A percentile compares a stretch with the other conserved stretches of the same genome.
These are phyloP conservation scores for Cyphellophora europaea DNA, from an alignment of 2,329 filamentous ascomycete genomes.

Conservation along the genomic window DNA sequence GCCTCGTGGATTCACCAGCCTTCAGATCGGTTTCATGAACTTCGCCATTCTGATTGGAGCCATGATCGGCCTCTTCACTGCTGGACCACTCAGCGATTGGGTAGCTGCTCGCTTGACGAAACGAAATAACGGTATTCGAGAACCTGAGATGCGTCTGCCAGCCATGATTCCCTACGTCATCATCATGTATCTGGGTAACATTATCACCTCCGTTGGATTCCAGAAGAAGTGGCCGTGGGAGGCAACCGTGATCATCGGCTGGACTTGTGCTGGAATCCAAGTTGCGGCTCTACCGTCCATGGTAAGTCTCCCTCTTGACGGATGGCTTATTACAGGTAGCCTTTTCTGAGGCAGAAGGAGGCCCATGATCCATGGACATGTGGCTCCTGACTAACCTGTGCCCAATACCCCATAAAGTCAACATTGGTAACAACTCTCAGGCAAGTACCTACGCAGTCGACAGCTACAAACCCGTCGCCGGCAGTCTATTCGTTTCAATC, in stretches of 20 bases:
- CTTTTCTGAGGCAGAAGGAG: no score
- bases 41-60: constrained; percentile 48
- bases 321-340: no score
- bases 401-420: no score
- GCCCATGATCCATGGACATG: no score
- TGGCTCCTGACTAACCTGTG: no score
- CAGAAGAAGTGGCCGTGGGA: constrained; percentile 44
- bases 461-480: constrained; percentile 54
- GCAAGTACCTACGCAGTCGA: constrained; percentile 52
- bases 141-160: constrained; percentile 50
- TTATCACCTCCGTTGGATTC: constrained; percentile 46
- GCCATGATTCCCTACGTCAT: constrained; percentile 49
- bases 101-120: constrained; percentile 44
- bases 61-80: constrained; percentile 45
- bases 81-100: constrained; percentile 49
- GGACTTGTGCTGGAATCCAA: constrained; percentile 46
- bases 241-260: constrained; percentile 48
- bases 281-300: constrained; percentile 53
- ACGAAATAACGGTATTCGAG: constrained; percentile 45
- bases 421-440: no score
- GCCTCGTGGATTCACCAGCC: constrained; percentile 44
- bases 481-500: constrained; percentile 50
- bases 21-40: constrained; percentile 47
- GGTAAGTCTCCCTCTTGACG: no score
- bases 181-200: constrained; percentile 49